A percentile compares a stretch with the other conserved stretches of the same genome.
Evolutionary conservation across 2,329 filamentous ascomycete genomes (phyloP).

Genomic region (Ophiocordyceps robertsii): DNA sequence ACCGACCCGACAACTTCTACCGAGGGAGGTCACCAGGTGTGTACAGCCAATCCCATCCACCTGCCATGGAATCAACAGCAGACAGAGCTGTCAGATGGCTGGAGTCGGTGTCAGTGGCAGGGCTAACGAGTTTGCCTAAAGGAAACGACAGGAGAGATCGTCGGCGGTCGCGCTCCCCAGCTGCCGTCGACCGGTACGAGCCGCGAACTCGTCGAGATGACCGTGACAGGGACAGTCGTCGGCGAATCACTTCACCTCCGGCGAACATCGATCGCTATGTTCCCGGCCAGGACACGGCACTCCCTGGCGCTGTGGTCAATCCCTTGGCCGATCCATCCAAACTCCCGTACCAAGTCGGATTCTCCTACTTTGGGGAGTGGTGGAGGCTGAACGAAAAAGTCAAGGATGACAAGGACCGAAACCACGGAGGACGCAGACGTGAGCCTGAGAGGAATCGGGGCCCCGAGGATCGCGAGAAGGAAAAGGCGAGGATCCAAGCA

Average conservation of each 20-base stretch:
- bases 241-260: constrained; percentile 47
- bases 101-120: not conserved
- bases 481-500: constrained; percentile 63
- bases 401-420: constrained; percentile 66
- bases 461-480: constrained; percentile 63
- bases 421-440: constrained; percentile 54
- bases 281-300: constrained; percentile 50
- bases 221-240: constrained; percentile 46
- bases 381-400: constrained; percentile 73
- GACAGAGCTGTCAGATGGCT: not conserved
- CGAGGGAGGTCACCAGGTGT: constrained; percentile 58
- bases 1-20: constrained; percentile 47
- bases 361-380: constrained; percentile 79
- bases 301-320: constrained; percentile 38
- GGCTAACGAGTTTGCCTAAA: constrained; percentile 11
- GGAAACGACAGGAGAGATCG: constrained; percentile 47
- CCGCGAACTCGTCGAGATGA: constrained; percentile 59
- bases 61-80: not conserved
- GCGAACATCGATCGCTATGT: constrained; percentile 77
- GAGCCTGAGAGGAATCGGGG: constrained; percentile 50
- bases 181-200: constrained; percentile 62
- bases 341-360: constrained; percentile 68
- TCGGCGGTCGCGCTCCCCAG: constrained; percentile 57
- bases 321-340: constrained; percentile 59
- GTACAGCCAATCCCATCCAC: constrained; percentile 15